Conservation (phyloP, 2,329 filamentous ascomycete species). For the Venturia asperata region DNA sequence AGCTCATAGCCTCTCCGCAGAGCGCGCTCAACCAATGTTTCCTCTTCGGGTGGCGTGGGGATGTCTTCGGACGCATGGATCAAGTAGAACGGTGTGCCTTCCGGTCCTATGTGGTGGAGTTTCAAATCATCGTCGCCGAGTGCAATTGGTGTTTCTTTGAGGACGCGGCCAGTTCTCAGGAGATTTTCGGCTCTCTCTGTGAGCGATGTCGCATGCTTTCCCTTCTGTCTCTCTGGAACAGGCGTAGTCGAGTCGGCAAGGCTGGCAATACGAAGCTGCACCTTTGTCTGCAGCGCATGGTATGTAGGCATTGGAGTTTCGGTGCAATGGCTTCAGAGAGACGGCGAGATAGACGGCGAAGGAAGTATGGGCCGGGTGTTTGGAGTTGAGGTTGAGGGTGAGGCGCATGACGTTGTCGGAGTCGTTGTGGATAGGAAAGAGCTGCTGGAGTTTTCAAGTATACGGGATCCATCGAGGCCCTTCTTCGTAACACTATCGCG, state of each 20-base stretch:
- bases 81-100: constrained; percentile 29
- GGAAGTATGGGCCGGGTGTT: background rate
- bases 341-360: background rate
- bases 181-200: constrained; percentile 22
- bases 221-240: constrained; percentile 22
- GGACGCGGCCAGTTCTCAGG: constrained; percentile 20
- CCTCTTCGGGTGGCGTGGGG: background rate
- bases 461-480: background rate
- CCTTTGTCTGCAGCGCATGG: constrained; percentile 25
- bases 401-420: background rate
- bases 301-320: constrained; percentile 27
- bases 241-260: constrained; percentile 19
- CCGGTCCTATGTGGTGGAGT: constrained; percentile 28
- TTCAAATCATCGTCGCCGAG: constrained; percentile 7
- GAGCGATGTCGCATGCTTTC: constrained; percentile 20
- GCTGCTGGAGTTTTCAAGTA: background rate
- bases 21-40: background rate
- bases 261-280: constrained; percentile 22
- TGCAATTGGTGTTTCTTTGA: constrained; percentile 25
- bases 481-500: background rate
- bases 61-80: constrained; percentile 25
- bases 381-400: background rate
- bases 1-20: background rate
- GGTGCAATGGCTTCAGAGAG: too few species aligned
- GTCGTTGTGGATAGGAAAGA: constrained; percentile 3